Percentiles rank a stretch among this genome's conserved stretches.
Evolutionary conservation across 805 yeast genomes (phyloP).

Genomic region (Yamadazyma philogaea): DNA sequence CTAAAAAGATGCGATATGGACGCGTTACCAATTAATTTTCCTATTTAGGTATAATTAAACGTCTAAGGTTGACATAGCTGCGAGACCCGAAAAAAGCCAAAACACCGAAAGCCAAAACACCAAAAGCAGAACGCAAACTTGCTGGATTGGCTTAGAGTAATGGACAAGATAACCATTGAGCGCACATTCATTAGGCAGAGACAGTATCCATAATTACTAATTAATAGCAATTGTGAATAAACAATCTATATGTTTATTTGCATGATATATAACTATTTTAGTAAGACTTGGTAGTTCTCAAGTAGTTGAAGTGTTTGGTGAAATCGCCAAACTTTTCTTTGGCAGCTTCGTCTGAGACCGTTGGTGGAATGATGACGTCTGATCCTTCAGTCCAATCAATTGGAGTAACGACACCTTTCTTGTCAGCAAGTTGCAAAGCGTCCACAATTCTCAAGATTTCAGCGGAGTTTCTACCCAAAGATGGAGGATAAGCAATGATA

Average conservation of each 20-base stretch:
- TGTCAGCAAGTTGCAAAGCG: conserved; percentile 64
- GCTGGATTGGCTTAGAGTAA: no score
- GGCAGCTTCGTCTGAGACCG: conserved; percentile 59
- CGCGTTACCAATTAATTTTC: conserved; percentile 19
- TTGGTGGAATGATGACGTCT: conserved; percentile 71
- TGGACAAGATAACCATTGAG: no score
- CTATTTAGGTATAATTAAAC: conserved; percentile 18
- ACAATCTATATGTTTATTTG: background rate
- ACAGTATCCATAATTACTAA: no score
- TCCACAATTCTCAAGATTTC: conserved; percentile 70
- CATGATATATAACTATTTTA: background rate
- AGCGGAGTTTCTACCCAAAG: conserved; percentile 74
- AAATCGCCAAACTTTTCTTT: conserved; percentile 78
- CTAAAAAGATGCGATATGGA: conserved; percentile 4
- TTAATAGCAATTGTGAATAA: no score
- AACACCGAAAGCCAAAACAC: no score
- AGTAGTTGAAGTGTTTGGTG: conserved; percentile 83
- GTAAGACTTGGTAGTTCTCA: conserved; percentile 59
- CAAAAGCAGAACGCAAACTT: no score
- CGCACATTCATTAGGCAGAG: no score
- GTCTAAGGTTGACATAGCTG: no score
- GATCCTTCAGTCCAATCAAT: conserved; percentile 72
- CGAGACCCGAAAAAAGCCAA: no score
- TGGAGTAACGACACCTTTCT: conserved; percentile 63
- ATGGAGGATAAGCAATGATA: conserved; percentile 66